These are phyloP conservation scores for Aspergillus phoenicis DNA, from an alignment of 2,329 filamentous ascomycete species.

Conservation along the genomic window DNA sequence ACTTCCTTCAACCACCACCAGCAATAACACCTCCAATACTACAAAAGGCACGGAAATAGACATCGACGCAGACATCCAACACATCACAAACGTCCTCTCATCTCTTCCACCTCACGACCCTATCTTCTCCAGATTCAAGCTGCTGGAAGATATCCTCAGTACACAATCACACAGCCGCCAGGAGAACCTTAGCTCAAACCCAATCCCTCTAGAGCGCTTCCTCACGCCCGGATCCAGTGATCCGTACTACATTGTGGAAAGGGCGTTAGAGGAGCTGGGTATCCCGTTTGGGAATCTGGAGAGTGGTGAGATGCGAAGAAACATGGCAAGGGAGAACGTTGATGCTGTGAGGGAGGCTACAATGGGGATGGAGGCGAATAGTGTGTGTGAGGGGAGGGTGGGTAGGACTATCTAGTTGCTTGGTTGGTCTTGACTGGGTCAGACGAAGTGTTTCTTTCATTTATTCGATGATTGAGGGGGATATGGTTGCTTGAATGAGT, in stretches of 20 bases:
- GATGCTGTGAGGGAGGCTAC: not conserved
- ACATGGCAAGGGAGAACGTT: slow-evolving; percentile 16
- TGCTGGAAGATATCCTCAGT: slow-evolving; percentile 10
- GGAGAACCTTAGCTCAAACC: not conserved
- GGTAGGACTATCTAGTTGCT: not conserved
- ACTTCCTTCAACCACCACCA: not conserved
- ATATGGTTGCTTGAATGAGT: no score
- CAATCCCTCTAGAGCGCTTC: slow-evolving; percentile 28
- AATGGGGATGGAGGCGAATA: not conserved
- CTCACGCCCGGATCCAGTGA: slow-evolving; percentile 27
- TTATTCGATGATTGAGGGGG: no score
- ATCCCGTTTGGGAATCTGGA: slow-evolving; percentile 22
- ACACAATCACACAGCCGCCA: not conserved
- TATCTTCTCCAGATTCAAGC: slow-evolving; percentile 9
- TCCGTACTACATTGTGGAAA: slow-evolving; percentile 19
- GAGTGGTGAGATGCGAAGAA: slow-evolving; percentile 17
- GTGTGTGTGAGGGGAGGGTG: not conserved
- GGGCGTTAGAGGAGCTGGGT: slow-evolving; percentile 19
- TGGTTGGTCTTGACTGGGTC: no score
- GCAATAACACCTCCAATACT: no score
- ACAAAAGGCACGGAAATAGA: not conserved
- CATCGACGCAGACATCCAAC: slow-evolving; percentile 13
- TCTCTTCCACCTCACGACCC: not conserved
- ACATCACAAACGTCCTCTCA: not conserved
- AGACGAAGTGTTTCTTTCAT: no score